Percentiles rank a stretch among this genome's conserved stretches.
These are phyloP conservation scores for Arachis hypogaea DNA, from an alignment of 306 rosid species.

Conservation along the genomic window DNA sequence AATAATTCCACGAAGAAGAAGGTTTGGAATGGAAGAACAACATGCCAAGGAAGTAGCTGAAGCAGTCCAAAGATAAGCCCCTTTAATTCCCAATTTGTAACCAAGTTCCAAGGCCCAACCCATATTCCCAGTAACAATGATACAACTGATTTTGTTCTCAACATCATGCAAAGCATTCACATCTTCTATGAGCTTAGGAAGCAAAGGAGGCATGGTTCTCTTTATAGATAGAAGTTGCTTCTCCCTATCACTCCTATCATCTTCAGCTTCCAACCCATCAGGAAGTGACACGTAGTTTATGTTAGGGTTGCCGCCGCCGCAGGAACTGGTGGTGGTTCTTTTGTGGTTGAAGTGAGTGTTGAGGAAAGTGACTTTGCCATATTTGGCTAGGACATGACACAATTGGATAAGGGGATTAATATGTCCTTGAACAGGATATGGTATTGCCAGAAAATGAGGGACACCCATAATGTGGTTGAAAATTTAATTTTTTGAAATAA, in stretches of 20 bases:
- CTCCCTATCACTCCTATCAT: constrained; percentile 37
- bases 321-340: not conserved
- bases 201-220: constrained; percentile 40
- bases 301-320: not conserved
- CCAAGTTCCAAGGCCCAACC: too few relatives aligned
- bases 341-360: constrained; percentile 40
- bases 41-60: too few relatives aligned
- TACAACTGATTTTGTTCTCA: too few relatives aligned
- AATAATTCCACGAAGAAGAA: too few relatives aligned
- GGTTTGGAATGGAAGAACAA: too few relatives aligned
- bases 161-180: constrained; percentile 26
- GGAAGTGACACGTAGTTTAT: constrained; percentile 48
- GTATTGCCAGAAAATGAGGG: constrained; percentile 50
- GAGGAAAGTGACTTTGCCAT: constrained; percentile 52
- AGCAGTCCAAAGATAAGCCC: too few relatives aligned
- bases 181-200: constrained; percentile 49
- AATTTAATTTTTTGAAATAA: not conserved
- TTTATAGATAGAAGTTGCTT: constrained; percentile 23
- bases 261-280: constrained; percentile 48
- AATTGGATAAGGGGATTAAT: constrained; percentile 50
- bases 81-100: too few relatives aligned
- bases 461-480: constrained; percentile 37
- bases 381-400: constrained; percentile 42
- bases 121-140: too few relatives aligned
- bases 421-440: constrained; percentile 51